phyloP scores from a whole-genome alignment of 139 green algal species.

The Chlorella ohadii region DNA sequence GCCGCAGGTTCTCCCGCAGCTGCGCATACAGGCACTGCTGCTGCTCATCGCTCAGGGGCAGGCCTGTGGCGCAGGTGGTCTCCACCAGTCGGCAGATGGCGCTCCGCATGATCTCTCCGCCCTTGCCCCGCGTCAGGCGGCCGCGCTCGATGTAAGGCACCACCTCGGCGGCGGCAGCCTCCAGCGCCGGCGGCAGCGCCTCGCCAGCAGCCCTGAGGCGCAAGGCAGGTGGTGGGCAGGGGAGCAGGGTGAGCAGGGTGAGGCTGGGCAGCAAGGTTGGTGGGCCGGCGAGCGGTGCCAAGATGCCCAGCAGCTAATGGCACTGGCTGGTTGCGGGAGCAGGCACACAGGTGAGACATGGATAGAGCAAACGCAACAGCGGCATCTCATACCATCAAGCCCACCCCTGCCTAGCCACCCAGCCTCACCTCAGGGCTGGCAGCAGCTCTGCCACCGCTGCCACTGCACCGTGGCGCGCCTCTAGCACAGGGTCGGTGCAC shows the following conservation, averaged over 20 bases:
- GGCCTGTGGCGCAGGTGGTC: constrained; percentile 21
- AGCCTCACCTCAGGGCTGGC: constrained; percentile 60
- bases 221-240: too few relatives aligned
- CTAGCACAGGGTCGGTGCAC: constrained; percentile 61
- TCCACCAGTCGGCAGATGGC: constrained; percentile 69
- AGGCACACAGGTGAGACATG: too few relatives aligned
- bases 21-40: constrained; percentile 56
- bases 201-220: not conserved
- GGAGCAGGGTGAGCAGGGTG: too few relatives aligned
- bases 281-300: too few relatives aligned
- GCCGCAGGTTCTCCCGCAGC: constrained; percentile 82
- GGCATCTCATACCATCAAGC: too few relatives aligned
- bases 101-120: constrained; percentile 90
- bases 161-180: constrained; percentile 40
- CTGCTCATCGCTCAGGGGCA: constrained; percentile 58
- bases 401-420: too few relatives aligned
- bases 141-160: constrained; percentile 73
- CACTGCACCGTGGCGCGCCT: constrained; percentile 85
- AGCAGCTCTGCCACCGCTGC: constrained; percentile 82
- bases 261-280: too few relatives aligned
- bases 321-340: too few relatives aligned
- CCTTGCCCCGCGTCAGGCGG: constrained; percentile 88
- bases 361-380: too few relatives aligned
- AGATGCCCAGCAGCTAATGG: too few relatives aligned
- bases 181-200: not conserved